Base-by-base conservation (phyloP, 495 filamentous ascomycete genomes). In the Cenococcum geophilum region DNA sequence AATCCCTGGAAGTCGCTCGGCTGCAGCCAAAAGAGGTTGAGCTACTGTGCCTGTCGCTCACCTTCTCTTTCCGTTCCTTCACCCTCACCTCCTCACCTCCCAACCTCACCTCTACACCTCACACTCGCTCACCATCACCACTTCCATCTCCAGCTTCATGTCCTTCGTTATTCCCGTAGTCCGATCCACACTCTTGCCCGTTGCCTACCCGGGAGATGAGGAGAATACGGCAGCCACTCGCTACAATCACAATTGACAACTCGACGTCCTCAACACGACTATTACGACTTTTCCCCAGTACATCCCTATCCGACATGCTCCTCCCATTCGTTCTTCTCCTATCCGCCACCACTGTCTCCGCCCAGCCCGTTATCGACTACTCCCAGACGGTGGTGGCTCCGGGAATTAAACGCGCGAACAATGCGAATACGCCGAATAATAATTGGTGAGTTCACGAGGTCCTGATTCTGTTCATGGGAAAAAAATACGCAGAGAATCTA, bases 361-460 rank as follows among this genome's bases (percentile, higher is more conserved):
- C 68, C 37, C 65, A 70, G 50, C 45, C 63, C 54, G 65, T 72
- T 51, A 59, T 65, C 51, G 62, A 70, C 60, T 64, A 59, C n/a
- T n/a, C n/a, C n/a, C n/a, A n/a, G n/a, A 72, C 63, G 18, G 48
- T 21, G n/a, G 40, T 18, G 5, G 40, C 54, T 34, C 59, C 49
- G 20, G 59, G 49, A 2, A 45, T 25, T 22, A 49, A 22, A 1
- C 23, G 45, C 14, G 27, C 21, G 32, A 56, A 22, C 57, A 55
- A 53, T 14, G 49, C 21, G 20, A 52, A 52, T 11, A 23, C 49
- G 36, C 14, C 14, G 22, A 32, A 57, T 16, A 49, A 47, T 14
- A 22, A 9, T 16, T 66, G 59, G 63, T 66, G 53, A 20, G 63
- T 66, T 20, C 18, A 18, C 6, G 10, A 20, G 35, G 40, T 6